phyloP scores from a whole-genome alignment of 2,329 filamentous ascomycete species.

The Exophiala lecanii-corni region DNA sequence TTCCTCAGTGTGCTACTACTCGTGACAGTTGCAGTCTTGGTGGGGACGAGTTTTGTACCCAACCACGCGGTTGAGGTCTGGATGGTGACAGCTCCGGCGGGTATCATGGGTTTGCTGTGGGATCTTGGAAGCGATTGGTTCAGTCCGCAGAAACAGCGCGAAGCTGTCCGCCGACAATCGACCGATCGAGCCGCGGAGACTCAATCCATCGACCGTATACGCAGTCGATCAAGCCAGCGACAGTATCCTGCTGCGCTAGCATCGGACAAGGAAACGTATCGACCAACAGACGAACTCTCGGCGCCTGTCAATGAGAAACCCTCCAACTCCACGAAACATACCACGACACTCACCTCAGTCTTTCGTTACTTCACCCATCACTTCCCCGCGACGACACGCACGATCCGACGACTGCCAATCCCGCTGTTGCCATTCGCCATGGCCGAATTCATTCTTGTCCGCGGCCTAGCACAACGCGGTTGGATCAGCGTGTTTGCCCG shows the following conservation, averaged over 20 bases:
- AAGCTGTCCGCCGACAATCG: conserved; percentile 3
- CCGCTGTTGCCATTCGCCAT: conserved; percentile 27
- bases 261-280: background rate
- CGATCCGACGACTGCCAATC: conserved; percentile 20
- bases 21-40: conserved; percentile 25
- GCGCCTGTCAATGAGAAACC: background rate
- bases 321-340: background rate
- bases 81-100: conserved; percentile 27
- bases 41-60: conserved; percentile 28
- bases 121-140: conserved; percentile 22
- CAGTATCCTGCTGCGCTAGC: background rate
- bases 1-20: conserved; percentile 25
- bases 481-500: conserved; percentile 25
- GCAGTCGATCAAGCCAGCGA: background rate
- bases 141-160: conserved; percentile 8
- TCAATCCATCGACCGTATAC: conserved; percentile 3
- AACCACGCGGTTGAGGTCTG: conserved; percentile 24
- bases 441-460: conserved; percentile 27
- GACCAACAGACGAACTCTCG: background rate
- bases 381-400: conserved; percentile 23
- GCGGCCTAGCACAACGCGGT: conserved; percentile 24
- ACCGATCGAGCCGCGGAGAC: conserved; percentile 17
- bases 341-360: conserved; percentile 13
- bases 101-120: conserved; percentile 24
- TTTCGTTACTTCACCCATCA: conserved; percentile 12